Evolutionary conservation across 1,284 basidiomycete species (phyloP).

Genomic region (Cutaneotrichosporon spelunceum): DNA sequence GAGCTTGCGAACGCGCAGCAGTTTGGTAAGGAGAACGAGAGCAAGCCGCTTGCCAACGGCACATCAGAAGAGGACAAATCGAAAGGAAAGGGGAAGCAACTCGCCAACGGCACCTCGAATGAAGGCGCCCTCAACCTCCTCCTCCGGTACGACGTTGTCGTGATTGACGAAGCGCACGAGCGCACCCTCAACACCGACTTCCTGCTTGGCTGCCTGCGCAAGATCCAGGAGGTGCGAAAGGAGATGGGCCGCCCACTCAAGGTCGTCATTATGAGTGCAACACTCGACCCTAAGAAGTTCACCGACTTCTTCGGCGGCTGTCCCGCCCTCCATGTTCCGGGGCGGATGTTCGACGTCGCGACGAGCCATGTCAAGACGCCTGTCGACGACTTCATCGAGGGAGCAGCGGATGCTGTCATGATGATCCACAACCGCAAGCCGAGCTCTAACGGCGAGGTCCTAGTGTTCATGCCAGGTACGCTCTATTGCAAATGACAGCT

Average conservation of each 20-base stretch:
- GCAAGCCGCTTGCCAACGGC: conserved; percentile 3
- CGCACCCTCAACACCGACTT: conserved; percentile 91
- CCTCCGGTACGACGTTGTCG: conserved; percentile 78
- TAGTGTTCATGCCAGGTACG: conserved; percentile 84
- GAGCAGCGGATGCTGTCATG: conserved; percentile 83
- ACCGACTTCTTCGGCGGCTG: conserved; percentile 79
- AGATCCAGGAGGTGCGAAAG: conserved; percentile 72
- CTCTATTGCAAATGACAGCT: background rate
- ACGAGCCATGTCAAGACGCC: conserved; percentile 69
- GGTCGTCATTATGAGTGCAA: conserved; percentile 95
- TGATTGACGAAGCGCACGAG: conserved; percentile 98
- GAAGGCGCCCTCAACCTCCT: conserved; percentile 55
- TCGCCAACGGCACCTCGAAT: conserved; percentile 1
- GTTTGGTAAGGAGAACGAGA: background rate
- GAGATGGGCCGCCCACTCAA: conserved; percentile 60
- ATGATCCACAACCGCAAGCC: conserved; percentile 80
- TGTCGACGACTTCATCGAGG: conserved; percentile 82
- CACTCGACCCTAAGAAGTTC: conserved; percentile 91
- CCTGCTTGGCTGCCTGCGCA: conserved; percentile 84
- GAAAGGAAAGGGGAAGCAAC: background rate
- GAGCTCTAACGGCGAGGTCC: conserved; percentile 68
- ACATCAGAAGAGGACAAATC: conserved; percentile 1
- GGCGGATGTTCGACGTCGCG: conserved; percentile 87
- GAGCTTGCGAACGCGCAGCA: conserved; percentile 9
- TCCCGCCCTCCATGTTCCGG: conserved; percentile 84